Base-by-base conservation (phyloP, 768 basidiomycete species). In the Albatrellus ellisii region DNA sequence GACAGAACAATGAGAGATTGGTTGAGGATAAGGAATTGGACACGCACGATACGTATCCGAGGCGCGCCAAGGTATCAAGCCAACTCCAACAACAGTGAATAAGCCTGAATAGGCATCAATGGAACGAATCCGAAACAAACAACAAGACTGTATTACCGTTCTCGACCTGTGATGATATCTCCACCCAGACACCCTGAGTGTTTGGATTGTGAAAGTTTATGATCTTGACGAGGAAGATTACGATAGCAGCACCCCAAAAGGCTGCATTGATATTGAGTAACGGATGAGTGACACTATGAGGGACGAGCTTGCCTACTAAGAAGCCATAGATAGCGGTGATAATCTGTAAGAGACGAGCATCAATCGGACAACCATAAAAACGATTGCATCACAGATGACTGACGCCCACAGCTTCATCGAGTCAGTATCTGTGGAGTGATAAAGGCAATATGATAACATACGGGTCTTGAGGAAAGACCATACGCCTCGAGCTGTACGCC, bases 381-480 rank as follows among this genome's bases (percentile, higher is more conserved):
- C 22, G 25, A 44, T 29, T 2, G 32, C 12, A 22, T 17, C 12
- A 14, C 32, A 29, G 27, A 28, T 7, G 25, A 64, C 75, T 50
- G 62, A 79, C 77, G 27, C 85, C 82, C 61, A 84, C 69, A 9
- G 81, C 77, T 81, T 53, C 22, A 39, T 28, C 29, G 14, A 31
- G 29, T 31, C 14, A 31, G 29, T 7, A 21, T 10, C 15, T 26
- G 11, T 14, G 15, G 18, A 4, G 20, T 22, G 14, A 27, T 27
- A 27, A 29, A 36, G 14, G 9, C 15, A 36, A 35, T 29, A 36
- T 6, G 31, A 14, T 8, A 10, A 65, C 75, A 47, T 60, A 80
- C 79, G 87, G 41, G 87, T 91, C 62, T 83, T 86, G 44, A 89
- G 58, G 54, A 87, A 91, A 2, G 79, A 70, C 82, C 86, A 85